A percentile compares a stretch with the other conserved stretches of the same genome.
Evolutionary conservation across 225 moss, liverwort and hornwort genomes (phyloP).

Genomic region (Physcomitrium patens): DNA sequence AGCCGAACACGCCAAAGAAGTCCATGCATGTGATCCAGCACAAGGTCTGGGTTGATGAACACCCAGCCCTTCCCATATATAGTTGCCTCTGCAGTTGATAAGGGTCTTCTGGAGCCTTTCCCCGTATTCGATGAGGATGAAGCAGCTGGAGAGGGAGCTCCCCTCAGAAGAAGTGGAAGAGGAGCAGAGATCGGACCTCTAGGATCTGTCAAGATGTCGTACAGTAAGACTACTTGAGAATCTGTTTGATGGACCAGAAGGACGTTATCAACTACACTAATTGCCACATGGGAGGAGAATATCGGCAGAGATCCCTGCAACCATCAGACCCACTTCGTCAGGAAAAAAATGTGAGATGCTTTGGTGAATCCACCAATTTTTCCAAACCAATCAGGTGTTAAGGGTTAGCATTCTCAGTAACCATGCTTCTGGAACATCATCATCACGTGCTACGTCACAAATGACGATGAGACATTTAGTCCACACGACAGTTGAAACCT

Average conservation of each 20-base stretch:
- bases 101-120: slow-evolving; percentile 44
- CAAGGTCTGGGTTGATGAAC: slow-evolving; percentile 89
- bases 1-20: slow-evolving; percentile 87
- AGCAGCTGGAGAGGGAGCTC: slow-evolving; percentile 45
- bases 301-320: slow-evolving; percentile 92
- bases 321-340: slow-evolving; percentile 32
- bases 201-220: slow-evolving; percentile 83
- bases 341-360: slow-evolving; percentile 10
- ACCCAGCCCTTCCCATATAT: slow-evolving; percentile 87
- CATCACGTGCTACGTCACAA: slow-evolving; percentile 26
- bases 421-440: slow-evolving; percentile 26
- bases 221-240: slow-evolving; percentile 89
- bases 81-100: slow-evolving; percentile 54
- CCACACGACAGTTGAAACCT: slow-evolving; percentile 29
- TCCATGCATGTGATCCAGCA: slow-evolving; percentile 83
- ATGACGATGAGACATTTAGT: slow-evolving; percentile 31
- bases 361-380: slow-evolving; percentile 12
- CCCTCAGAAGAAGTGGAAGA: slow-evolving; percentile 80
- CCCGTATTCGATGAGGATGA: slow-evolving; percentile 48
- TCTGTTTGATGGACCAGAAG: slow-evolving; percentile 91
- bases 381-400: background rate
- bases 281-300: slow-evolving; percentile 79
- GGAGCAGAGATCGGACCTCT: slow-evolving; percentile 91
- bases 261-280: slow-evolving; percentile 96
- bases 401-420: slow-evolving; percentile 21